Evolutionary conservation across 2,329 filamentous ascomycete genomes (phyloP).

Genomic region (Fusarium abutilonis): DNA sequence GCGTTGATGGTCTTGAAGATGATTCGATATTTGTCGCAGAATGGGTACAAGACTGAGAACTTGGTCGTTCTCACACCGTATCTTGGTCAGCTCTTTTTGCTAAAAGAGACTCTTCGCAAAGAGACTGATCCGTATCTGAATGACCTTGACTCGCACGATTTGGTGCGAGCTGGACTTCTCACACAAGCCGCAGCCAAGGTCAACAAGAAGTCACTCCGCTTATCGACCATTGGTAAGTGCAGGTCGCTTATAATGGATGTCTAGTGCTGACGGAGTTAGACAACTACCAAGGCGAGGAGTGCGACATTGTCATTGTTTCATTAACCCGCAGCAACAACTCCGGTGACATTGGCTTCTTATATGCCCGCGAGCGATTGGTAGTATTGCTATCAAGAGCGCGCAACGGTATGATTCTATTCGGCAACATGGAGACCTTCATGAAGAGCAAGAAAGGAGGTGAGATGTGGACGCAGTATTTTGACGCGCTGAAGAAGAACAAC

Average conservation of each 20-base stretch:
- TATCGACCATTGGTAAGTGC: slow-evolving; percentile 75
- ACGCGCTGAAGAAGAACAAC: slow-evolving; percentile 60
- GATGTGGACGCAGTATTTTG: slow-evolving; percentile 68
- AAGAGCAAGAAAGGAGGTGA: slow-evolving; percentile 54
- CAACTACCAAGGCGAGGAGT: slow-evolving; percentile 83
- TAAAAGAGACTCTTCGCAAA: slow-evolving; percentile 62
- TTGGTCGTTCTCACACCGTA: slow-evolving; percentile 79
- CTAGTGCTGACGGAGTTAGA: slow-evolving; percentile 55
- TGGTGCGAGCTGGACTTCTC: slow-evolving; percentile 68
- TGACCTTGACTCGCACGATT: slow-evolving; percentile 72
- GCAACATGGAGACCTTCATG: slow-evolving; percentile 74
- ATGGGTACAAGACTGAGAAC: slow-evolving; percentile 72
- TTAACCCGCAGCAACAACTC: slow-evolving; percentile 72
- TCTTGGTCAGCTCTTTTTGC: slow-evolving; percentile 70
- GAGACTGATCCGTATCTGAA: slow-evolving; percentile 73
- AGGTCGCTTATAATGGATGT: accelerated
- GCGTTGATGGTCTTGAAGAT: slow-evolving; percentile 71
- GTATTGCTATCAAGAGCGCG: slow-evolving; percentile 75
- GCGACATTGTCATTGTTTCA: slow-evolving; percentile 74
- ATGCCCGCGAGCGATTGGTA: slow-evolving; percentile 71
- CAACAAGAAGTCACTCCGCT: slow-evolving; percentile 62
- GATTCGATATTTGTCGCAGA: slow-evolving; percentile 74
- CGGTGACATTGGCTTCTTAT: slow-evolving; percentile 77
- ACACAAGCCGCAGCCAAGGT: slow-evolving; percentile 61
- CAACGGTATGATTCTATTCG: slow-evolving; percentile 73